A percentile compares a stretch with the other conserved stretches of the same genome.
phyloP scores from a whole-genome alignment of 495 filamentous ascomycete species.

The Xylaria acuta region DNA sequence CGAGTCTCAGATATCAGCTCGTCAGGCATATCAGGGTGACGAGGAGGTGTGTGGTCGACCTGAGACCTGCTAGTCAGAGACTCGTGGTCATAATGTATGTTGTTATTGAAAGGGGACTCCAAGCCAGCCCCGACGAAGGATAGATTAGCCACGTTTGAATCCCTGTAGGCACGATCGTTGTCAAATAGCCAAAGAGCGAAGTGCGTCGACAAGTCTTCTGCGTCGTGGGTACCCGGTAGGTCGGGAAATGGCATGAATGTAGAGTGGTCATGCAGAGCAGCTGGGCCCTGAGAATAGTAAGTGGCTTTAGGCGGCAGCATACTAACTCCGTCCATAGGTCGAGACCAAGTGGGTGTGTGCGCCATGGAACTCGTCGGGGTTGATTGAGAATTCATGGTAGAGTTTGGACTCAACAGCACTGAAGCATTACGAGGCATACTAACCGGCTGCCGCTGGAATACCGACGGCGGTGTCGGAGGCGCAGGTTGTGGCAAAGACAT shows the following conservation, averaged over 20 bases:
- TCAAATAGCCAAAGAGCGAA: constrained; percentile 60
- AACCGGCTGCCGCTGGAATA: constrained; percentile 41
- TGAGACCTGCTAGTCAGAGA: constrained; percentile 68
- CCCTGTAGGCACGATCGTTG: constrained; percentile 47
- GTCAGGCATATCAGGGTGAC: constrained; percentile 72
- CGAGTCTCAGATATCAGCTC: constrained; percentile 85
- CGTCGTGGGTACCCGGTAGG: constrained; percentile 44
- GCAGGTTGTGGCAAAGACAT: constrained; percentile 28
- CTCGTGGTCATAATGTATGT: constrained; percentile 59
- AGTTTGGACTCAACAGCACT: constrained; percentile 52
- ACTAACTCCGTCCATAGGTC: constrained; percentile 49
- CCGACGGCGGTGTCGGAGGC: constrained; percentile 30
- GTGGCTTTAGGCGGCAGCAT: constrained; percentile 53
- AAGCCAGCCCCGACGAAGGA: constrained; percentile 58
- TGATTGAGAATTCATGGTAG: constrained; percentile 37
- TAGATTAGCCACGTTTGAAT: constrained; percentile 49
- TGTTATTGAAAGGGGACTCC: constrained; percentile 57
- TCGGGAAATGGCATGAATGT: constrained; percentile 44
- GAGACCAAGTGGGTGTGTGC: constrained; percentile 38
- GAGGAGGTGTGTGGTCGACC: constrained; percentile 76
- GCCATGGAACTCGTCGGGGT: constrained; percentile 37
- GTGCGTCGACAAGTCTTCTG: constrained; percentile 47
- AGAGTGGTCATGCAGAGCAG: constrained; percentile 43
- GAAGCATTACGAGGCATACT: constrained; percentile 56
- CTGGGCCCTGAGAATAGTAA: constrained; percentile 48